These are phyloP conservation scores for Blastobotrys muscicola DNA, from an alignment of 805 yeast species.

Conservation along the genomic window DNA sequence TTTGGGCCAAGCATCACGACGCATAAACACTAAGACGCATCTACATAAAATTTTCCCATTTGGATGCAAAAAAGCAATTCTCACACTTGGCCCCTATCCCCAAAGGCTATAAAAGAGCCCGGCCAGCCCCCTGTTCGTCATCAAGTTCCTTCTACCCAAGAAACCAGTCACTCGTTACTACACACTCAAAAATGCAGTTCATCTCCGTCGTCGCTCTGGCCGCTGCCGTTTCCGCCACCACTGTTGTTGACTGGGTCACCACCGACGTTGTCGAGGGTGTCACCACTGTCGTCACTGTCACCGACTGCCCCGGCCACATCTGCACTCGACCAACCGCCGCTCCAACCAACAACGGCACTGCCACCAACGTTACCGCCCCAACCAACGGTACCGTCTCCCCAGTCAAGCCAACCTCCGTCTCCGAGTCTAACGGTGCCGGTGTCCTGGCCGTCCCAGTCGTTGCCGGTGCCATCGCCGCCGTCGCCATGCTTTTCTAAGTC, in stretches of 20 bases:
- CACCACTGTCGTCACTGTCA: conserved; percentile 7
- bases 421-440: no score
- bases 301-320: conserved; percentile 5
- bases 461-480: no score
- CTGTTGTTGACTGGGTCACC: conserved; percentile 5
- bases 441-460: no score
- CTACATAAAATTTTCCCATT: neutral
- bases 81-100: neutral
- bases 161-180: conserved; percentile 3
- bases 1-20: no score
- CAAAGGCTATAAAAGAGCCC: neutral
- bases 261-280: conserved; percentile 5
- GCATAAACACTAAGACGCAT: no score
- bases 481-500: no score
- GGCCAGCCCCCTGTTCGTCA: neutral
- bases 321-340: conserved; percentile 1
- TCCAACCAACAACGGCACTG: conserved; percentile 1
- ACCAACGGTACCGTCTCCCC: neutral
- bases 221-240: conserved; percentile 9
- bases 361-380: neutral
- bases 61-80: neutral
- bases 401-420: no score
- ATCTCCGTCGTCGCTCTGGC: conserved; percentile 7
- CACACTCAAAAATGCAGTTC: conserved; percentile 10
- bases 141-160: neutral